Conservation (phyloP, 1,284 basidiomycete genomes). For the Vanrija pseudolonga region DNA sequence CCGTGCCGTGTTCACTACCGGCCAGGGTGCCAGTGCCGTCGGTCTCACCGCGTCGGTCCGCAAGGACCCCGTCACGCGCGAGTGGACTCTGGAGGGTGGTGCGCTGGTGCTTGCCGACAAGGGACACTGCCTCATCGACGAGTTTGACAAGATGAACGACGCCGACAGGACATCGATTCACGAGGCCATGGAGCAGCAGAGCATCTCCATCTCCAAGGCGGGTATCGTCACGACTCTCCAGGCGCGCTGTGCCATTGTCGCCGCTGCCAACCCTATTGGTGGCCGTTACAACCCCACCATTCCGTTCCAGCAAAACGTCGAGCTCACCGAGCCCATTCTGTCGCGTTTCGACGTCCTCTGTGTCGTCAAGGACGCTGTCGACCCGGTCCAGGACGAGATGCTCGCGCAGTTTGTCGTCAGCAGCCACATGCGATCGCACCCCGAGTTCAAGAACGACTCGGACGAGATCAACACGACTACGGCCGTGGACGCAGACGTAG, state of each 20-base stretch:
- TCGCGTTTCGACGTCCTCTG: conserved; percentile 99
- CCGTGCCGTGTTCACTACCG: conserved; percentile 96
- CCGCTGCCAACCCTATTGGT: conserved; percentile 94
- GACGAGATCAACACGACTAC: conserved; percentile 88
- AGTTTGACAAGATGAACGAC: conserved; percentile 99
- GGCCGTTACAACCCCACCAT: conserved; percentile 96
- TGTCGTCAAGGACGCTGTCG: conserved; percentile 95
- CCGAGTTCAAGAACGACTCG: conserved; percentile 76
- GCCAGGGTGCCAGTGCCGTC: conserved; percentile 95
- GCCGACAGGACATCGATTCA: conserved; percentile 95
- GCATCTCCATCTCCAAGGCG: conserved; percentile 99
- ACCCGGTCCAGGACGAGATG: conserved; percentile 95
- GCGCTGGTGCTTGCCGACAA: conserved; percentile 97
- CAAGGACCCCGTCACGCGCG: conserved; percentile 92
- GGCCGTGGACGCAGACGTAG: conserved; percentile 85
- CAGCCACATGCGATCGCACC: conserved; percentile 89
- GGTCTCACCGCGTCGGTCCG: conserved; percentile 97
- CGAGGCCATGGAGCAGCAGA: conserved; percentile 99
- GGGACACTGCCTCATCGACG: conserved; percentile 97
- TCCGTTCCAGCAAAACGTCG: conserved; percentile 97
- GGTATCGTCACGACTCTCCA: conserved; percentile 96
- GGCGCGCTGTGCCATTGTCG: conserved; percentile 94
- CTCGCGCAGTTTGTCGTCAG: conserved; percentile 96
- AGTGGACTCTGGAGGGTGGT: conserved; percentile 98
- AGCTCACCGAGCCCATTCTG: conserved; percentile 95